A percentile compares a stretch with the other conserved stretches of the same genome.
Evolutionary conservation across 495 filamentous ascomycete species (phyloP).

Genomic region (Achaetomiella virescens): DNA sequence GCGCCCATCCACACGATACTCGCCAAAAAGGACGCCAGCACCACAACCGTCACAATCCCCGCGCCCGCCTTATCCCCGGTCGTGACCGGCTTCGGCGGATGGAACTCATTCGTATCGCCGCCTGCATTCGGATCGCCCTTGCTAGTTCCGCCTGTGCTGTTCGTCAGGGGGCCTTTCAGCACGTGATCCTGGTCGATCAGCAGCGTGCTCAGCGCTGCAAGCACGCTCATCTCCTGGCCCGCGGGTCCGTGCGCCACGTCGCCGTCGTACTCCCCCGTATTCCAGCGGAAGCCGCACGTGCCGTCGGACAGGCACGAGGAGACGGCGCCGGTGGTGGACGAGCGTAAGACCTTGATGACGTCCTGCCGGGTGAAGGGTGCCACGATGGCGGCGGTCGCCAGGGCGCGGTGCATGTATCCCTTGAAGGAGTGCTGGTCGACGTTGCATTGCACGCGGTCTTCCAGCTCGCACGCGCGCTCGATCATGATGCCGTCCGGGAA

Average conservation of each 20-base stretch:
- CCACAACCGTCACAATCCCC: slow-evolving; percentile 48
- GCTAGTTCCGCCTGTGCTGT: slow-evolving; percentile 65
- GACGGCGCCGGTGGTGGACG: slow-evolving; percentile 61
- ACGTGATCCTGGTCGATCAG: slow-evolving; percentile 28
- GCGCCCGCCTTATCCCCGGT: slow-evolving; percentile 54
- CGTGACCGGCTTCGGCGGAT: slow-evolving; percentile 27
- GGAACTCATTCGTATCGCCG: slow-evolving; percentile 9
- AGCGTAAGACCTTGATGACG: slow-evolving; percentile 57
- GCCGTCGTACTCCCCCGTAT: slow-evolving; percentile 44
- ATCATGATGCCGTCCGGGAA: slow-evolving; percentile 50
- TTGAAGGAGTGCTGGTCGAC: slow-evolving; percentile 80
- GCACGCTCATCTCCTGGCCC: slow-evolving; percentile 64
- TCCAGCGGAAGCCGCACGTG: slow-evolving; percentile 66
- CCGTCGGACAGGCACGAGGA: slow-evolving; percentile 55
- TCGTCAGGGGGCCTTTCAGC: slow-evolving; percentile 50
- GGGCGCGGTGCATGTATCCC: slow-evolving; percentile 77
- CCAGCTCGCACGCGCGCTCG: slow-evolving; percentile 63
- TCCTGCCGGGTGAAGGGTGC: slow-evolving; percentile 57
- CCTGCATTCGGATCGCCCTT: slow-evolving; percentile 64
- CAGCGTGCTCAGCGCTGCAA: slow-evolving; percentile 55
- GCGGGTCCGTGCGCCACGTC: slow-evolving; percentile 39
- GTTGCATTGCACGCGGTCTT: slow-evolving; percentile 48
- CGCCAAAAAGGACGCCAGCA: slow-evolving; percentile 25
- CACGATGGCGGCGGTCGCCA: slow-evolving; percentile 61
- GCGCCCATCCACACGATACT: slow-evolving; percentile 30